phyloP scores from a whole-genome alignment of 306 rosid species.

The Abrus pulchellus region DNA sequence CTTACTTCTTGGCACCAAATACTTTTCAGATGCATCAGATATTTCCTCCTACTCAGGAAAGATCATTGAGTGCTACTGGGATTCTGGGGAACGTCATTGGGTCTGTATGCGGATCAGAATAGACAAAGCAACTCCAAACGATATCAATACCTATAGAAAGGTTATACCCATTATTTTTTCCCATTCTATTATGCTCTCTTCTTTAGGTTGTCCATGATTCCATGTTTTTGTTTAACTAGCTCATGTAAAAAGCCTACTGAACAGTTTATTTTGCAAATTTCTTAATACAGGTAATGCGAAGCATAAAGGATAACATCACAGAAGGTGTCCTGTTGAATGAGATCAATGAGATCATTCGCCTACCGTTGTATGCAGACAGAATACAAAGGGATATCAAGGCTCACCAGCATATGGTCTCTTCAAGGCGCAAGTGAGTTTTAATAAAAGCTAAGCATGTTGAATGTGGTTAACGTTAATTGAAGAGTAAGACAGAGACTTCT shows the following conservation, averaged over 20 bases:
- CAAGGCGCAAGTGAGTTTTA: conserved; percentile 67
- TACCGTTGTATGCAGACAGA: conserved; percentile 97
- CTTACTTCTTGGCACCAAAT: conserved; percentile 11
- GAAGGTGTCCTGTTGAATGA: conserved; percentile 82
- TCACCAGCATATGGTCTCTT: conserved; percentile 74
- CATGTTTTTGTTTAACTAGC: conserved; percentile 24
- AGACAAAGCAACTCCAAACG: conserved; percentile 92
- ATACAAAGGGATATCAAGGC: conserved; percentile 90
- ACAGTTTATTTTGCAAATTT: not conserved
- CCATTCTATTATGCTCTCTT: not conserved
- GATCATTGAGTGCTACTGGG: conserved; percentile 89
- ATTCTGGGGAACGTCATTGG: conserved; percentile 67
- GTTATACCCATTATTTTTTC: conserved; percentile 45
- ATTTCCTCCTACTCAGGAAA: conserved; percentile 73
- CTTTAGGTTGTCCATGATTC: conserved; percentile 6
- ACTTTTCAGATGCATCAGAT: conserved; percentile 71
- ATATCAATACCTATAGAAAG: conserved; percentile 83
- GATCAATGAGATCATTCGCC: conserved; percentile 78
- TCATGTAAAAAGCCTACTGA: conserved; percentile 15
- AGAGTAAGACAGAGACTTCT: conserved; percentile 28
- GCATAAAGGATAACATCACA: conserved; percentile 94
- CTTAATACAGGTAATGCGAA: conserved; percentile 80
- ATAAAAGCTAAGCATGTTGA: conserved; percentile 15
- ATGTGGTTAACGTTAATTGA: conserved; percentile 17
- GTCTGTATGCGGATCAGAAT: conserved; percentile 73